These are phyloP conservation scores for Serendipita sp. DNA, from an alignment of 1,284 basidiomycete genomes.

Conservation along the genomic window DNA sequence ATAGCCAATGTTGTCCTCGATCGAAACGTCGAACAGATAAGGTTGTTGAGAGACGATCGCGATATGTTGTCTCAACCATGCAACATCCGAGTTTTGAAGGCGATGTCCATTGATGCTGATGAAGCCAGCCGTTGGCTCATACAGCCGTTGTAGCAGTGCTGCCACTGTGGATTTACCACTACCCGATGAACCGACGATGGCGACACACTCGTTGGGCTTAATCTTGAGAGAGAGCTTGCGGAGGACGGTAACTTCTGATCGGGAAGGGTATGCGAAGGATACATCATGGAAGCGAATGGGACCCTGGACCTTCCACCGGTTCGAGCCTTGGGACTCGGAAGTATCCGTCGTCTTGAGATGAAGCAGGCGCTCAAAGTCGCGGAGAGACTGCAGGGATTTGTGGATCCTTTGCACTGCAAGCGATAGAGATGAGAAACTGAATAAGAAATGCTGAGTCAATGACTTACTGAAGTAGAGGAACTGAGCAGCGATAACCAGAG, in stretches of 20 bases:
- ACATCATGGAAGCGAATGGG: constrained; percentile 57
- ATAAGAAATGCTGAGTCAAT: constrained; percentile 4
- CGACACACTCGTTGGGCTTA: constrained; percentile 63
- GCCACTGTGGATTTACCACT: constrained; percentile 83
- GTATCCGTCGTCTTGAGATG: constrained; percentile 39
- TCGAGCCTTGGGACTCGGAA: constrained; percentile 52
- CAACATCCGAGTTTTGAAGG: constrained; percentile 45
- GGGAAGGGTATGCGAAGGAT: constrained; percentile 69
- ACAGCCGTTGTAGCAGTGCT: constrained; percentile 69
- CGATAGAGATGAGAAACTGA: constrained; percentile 10
- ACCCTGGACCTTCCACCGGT: constrained; percentile 52
- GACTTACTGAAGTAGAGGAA: constrained; percentile 76
- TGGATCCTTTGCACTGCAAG: constrained; percentile 59
- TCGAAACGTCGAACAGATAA: constrained; percentile 72
- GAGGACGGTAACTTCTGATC: constrained; percentile 60
- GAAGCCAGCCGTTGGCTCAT: constrained; percentile 56
- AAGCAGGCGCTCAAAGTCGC: constrained; percentile 60
- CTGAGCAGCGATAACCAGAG: constrained; percentile 81
- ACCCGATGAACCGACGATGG: constrained; percentile 77
- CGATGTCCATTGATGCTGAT: constrained; percentile 44
- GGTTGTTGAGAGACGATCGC: constrained; percentile 78
- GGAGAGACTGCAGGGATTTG: constrained; percentile 66
- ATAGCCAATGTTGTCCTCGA: constrained; percentile 80
- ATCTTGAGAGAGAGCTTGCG: constrained; percentile 51
- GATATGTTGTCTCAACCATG: constrained; percentile 67